Conservation (phyloP, 2,329 filamentous ascomycete species). For the Botrytis hyacinthi region DNA sequence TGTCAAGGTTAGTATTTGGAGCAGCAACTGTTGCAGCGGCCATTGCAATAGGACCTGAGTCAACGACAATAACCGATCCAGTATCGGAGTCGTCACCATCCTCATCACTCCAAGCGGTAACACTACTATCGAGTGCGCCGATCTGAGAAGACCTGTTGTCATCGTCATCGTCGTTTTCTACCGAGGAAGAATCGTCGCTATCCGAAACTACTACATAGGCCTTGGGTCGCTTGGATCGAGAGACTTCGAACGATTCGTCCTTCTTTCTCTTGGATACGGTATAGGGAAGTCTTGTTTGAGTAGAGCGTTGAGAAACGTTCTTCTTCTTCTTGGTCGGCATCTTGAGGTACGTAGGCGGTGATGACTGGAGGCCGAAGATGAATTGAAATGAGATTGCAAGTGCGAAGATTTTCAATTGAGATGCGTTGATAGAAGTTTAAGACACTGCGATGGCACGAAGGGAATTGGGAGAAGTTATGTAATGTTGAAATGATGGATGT, state of each 20-base stretch:
- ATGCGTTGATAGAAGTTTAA: not conserved
- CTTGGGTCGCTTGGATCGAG: constrained; percentile 16
- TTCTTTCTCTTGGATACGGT: not conserved
- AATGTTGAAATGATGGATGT: not conserved
- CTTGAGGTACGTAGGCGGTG: not conserved
- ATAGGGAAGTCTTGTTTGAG: not conserved
- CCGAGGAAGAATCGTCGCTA: not conserved
- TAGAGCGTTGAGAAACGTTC: not conserved
- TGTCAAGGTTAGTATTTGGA: not conserved
- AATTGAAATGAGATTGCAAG: not conserved
- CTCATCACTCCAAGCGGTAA: not conserved
- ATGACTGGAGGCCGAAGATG: not conserved
- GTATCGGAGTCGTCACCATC: not conserved
- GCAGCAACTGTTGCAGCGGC: not conserved
- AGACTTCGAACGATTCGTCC: not conserved
- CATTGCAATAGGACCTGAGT: not conserved
- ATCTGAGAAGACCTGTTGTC: not conserved
- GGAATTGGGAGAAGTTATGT: not conserved
- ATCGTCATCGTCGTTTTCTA: too few species aligned
- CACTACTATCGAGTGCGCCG: not conserved
- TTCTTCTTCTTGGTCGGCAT: constrained; percentile 7
- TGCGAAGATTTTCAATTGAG: not conserved
- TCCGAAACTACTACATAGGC: not conserved
- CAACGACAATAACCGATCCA: constrained; percentile 6
- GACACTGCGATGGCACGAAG: not conserved